Evolutionary conservation across 345 rosid species (phyloP).

Genomic region (Eutrema heterophyllum): DNA sequence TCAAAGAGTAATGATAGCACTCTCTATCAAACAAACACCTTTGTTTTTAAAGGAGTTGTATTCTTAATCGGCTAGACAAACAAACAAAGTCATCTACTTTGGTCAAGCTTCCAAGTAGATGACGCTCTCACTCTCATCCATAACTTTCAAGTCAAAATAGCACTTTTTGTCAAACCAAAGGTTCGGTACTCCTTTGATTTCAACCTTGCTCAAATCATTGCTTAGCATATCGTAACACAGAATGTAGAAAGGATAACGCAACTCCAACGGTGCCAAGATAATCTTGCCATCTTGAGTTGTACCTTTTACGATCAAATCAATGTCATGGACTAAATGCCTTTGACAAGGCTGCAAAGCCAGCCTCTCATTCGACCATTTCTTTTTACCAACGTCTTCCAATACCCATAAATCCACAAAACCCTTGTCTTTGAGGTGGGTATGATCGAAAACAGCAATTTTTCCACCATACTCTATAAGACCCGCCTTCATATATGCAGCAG

Average conservation of each 20-base stretch:
- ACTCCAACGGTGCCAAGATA: neutral
- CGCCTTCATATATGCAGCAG: neutral
- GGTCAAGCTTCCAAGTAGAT: conserved; percentile 5
- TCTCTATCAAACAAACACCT: no score
- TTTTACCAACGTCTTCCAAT: neutral
- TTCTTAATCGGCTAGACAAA: no score
- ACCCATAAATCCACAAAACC: neutral
- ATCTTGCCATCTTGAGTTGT: conserved; percentile 3
- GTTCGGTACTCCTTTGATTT: conserved; percentile 8
- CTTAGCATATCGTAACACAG: neutral
- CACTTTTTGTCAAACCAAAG: neutral
- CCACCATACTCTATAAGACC: conserved; percentile 1
- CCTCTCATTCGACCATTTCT: neutral
- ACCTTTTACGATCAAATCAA: neutral
- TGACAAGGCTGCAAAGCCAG: conserved; percentile 9
- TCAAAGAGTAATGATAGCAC: no score
- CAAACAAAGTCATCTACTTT: no score
- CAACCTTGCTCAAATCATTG: conserved; percentile 1
- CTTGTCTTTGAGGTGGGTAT: neutral
- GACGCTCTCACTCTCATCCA: neutral
- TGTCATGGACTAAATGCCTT: conserved; percentile 1
- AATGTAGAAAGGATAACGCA: neutral
- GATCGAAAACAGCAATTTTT: neutral
- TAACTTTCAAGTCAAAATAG: neutral
- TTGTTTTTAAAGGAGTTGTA: no score